A percentile compares a stretch with the other conserved stretches of the same genome.
phyloP scores from a whole-genome alignment of 2,329 filamentous ascomycete species.

The Phialophora tarda region DNA sequence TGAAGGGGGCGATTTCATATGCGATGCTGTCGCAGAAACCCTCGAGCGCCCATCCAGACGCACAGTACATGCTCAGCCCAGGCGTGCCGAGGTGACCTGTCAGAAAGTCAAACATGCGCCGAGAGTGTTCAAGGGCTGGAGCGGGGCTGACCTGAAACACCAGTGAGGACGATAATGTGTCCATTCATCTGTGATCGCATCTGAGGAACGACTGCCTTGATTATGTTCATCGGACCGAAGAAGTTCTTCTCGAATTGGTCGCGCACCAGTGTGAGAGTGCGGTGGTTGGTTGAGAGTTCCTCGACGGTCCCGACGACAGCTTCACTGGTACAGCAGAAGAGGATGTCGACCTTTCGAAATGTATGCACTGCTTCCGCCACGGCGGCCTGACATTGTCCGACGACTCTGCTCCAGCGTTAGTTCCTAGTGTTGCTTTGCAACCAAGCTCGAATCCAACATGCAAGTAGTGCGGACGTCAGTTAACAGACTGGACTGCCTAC shows the following conservation, averaged over 20 bases:
- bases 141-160: conserved; percentile 84
- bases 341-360: conserved; percentile 86
- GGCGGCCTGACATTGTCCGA: conserved; percentile 78
- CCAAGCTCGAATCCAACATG: background rate
- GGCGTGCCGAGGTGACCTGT: conserved; percentile 87
- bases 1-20: conserved; percentile 96
- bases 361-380: conserved; percentile 82
- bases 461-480: conserved; percentile 1
- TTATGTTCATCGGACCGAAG: conserved; percentile 94
- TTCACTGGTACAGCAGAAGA: conserved; percentile 88
- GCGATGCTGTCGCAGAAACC: conserved; percentile 93
- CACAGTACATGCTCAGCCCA: conserved; percentile 86
- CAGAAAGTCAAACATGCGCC: background rate
- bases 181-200: conserved; percentile 81
- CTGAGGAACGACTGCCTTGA: conserved; percentile 81
- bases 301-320: conserved; percentile 90
- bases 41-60: conserved; percentile 91
- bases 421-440: conserved; percentile 5
- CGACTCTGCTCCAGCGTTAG: conserved; percentile 51
- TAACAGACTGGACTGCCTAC: conserved; percentile 42
- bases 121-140: no score
- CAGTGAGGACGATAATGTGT: conserved; percentile 87
- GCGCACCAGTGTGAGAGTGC: conserved; percentile 77
- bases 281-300: conserved; percentile 75
- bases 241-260: conserved; percentile 95